Conservation (phyloP, 139 green algal genomes). For the Choricystis sp. region DNA sequence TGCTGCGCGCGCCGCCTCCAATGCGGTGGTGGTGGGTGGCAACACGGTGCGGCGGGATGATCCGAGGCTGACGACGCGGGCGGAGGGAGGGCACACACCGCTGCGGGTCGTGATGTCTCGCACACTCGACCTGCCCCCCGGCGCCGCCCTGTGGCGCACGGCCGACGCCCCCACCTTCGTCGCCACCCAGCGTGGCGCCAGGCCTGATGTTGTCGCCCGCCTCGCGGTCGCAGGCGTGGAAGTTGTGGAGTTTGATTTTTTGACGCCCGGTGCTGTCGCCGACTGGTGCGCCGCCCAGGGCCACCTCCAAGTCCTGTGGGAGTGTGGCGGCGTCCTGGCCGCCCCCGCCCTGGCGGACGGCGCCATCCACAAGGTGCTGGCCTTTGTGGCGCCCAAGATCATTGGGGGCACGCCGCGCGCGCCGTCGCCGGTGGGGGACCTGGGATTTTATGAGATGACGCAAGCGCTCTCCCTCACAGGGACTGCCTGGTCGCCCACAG, state of each 20-base stretch:
- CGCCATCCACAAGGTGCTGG: slow-evolving; percentile 86
- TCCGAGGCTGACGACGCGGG: slow-evolving; percentile 66
- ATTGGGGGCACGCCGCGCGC: slow-evolving; percentile 46
- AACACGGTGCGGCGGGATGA: slow-evolving; percentile 34
- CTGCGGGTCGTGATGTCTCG: slow-evolving; percentile 81
- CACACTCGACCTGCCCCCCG: slow-evolving; percentile 59
- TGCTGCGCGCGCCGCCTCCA: slow-evolving; percentile 46
- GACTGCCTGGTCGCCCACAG: slow-evolving; percentile 37
- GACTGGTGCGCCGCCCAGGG: slow-evolving; percentile 81
- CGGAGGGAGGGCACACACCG: slow-evolving; percentile 68
- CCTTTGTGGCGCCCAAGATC: slow-evolving; percentile 91
- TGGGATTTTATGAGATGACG: slow-evolving; percentile 96
- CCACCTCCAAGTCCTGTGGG: slow-evolving; percentile 88
- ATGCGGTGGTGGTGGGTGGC: slow-evolving; percentile 89
- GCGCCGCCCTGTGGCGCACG: slow-evolving; percentile 82
- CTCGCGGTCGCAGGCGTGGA: slow-evolving; percentile 59
- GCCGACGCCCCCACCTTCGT: slow-evolving; percentile 83
- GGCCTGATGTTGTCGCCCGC: slow-evolving; percentile 40
- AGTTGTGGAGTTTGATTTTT: slow-evolving; percentile 95
- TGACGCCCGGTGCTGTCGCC: slow-evolving; percentile 65
- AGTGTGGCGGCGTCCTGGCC: slow-evolving; percentile 88
- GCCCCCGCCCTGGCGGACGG: slow-evolving; percentile 74
- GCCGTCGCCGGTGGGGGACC: slow-evolving; percentile 85
- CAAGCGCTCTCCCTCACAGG: slow-evolving; percentile 61
- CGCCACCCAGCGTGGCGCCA: slow-evolving; percentile 79